A percentile compares a stretch with the other conserved stretches of the same genome.
phyloP scores from a whole-genome alignment of 768 basidiomycete species.

The Grammothele lineata region DNA sequence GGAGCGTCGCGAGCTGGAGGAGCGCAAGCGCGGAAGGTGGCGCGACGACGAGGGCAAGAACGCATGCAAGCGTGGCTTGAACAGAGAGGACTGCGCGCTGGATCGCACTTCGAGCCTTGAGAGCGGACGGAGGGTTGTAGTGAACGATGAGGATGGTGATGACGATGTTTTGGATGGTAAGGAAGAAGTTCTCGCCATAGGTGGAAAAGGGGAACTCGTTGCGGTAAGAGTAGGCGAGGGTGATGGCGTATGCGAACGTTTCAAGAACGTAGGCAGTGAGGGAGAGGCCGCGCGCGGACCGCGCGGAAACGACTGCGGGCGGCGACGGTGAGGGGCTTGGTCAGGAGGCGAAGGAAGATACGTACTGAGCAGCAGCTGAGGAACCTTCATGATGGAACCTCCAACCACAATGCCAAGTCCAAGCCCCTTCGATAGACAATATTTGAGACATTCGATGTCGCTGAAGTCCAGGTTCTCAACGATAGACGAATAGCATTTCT shows the following conservation, averaged over 20 bases:
- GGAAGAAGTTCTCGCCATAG: constrained; percentile 96
- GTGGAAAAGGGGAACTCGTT: constrained; percentile 93
- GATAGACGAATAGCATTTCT: constrained; percentile 90
- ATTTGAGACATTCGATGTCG: constrained; percentile 84
- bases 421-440: constrained; percentile 86
- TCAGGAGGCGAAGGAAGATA: constrained; percentile 4
- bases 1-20: constrained; percentile 83
- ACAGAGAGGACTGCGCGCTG: constrained; percentile 32
- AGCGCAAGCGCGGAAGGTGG: constrained; percentile 52
- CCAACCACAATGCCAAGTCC: constrained; percentile 91
- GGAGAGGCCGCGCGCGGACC: constrained; percentile 84
- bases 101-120: constrained; percentile 18
- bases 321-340: neutral
- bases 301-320: constrained; percentile 56
- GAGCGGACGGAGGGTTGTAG: constrained; percentile 42
- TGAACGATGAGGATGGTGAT: constrained; percentile 85
- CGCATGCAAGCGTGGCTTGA: constrained; percentile 36
- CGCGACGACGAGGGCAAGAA: constrained; percentile 41
- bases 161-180: constrained; percentile 82
- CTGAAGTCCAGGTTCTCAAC: constrained; percentile 78
- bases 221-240: constrained; percentile 79
- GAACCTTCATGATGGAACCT: constrained; percentile 94
- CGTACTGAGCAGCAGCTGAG: constrained; percentile 85
- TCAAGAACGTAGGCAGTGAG: constrained; percentile 86
- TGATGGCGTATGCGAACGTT: constrained; percentile 88